Evolutionary conservation across 495 filamentous ascomycete species (phyloP).

Genomic region (Podospora pseudoanserina): DNA sequence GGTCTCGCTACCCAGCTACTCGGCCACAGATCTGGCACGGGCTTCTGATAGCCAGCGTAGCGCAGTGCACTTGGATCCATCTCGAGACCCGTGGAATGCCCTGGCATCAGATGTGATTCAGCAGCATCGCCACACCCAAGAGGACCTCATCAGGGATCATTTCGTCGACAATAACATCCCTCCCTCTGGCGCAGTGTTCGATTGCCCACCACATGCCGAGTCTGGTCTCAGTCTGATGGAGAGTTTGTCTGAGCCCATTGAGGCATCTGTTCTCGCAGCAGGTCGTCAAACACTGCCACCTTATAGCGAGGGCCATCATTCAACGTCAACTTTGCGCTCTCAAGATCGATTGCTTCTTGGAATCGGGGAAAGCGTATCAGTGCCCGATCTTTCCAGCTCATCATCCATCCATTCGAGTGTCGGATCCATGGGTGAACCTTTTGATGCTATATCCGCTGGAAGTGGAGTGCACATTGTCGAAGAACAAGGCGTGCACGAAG

Average conservation of each 20-base stretch:
- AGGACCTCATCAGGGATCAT: neutral
- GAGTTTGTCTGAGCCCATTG: neutral
- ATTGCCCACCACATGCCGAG: neutral
- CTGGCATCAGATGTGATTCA: neutral
- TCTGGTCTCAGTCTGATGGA: no score
- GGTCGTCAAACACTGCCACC: neutral
- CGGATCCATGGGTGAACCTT: neutral
- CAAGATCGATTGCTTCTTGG: neutral
- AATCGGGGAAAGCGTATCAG: neutral
- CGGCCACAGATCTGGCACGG: neutral
- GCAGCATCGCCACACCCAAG: neutral
- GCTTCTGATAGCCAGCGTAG: neutral
- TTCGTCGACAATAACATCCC: neutral
- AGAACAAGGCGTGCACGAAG: slow-evolving; percentile 2
- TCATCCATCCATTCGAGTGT: neutral
- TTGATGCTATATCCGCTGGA: neutral
- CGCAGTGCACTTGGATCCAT: neutral
- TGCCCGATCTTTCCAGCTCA: slow-evolving; percentile 8
- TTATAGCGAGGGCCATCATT: neutral
- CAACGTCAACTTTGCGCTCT: neutral
- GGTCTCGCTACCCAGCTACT: slow-evolving; percentile 2
- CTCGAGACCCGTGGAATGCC: slow-evolving; percentile 5
- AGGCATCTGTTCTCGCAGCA: neutral
- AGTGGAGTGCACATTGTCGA: slow-evolving; percentile 8
- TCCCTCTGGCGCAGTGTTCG: neutral